Base-by-base conservation (phyloP, 129 eudicot species). In the Lactuca saligna region DNA sequence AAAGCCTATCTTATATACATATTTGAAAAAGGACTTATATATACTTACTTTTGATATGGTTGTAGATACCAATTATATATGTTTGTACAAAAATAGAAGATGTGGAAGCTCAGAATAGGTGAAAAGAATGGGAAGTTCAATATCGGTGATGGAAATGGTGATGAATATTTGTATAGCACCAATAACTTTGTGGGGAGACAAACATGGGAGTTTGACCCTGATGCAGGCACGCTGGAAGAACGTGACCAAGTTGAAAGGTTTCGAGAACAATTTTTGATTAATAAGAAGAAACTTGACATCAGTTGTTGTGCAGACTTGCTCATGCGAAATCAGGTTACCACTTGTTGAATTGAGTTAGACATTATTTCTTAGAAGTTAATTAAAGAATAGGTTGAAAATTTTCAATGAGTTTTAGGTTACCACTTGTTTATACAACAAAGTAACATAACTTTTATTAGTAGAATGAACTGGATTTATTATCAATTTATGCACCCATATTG, bases 311-410 rank as follows among this genome's bases (percentile, higher is more conserved):
- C 72, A 15, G 93, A 87, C 61, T 37, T 83, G 78, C 69, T 87
- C 78, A 78, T 83, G 93, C 67, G 93, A 51, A 68, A 72, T 61
- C 93, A 86, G 86, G 92, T 86, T 4, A n/a, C n/a, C n/a, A n/a
- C 44, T 6, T 39, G 7, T 0, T 39, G 9, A 5, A 6, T 7
- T 1, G 4, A 39, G 0, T 7, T 39, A 2, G 44, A 1, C 29
- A 25, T 25, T 7, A 3, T 35, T 6, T 4, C 5, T 35, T 6
- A 35, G 1, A 35, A 35, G 38, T 35, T 35, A 35, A 35, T 35
- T 35, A 35, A 35, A 35, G 38, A 35, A 35, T 4, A 35, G 4
- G 5, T 3, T 4, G 38, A 35, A 35, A 35, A 35, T 2, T 4
- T 35, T 39, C 7, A 2, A 2, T 5, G 8, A 38, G 44, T 38